phyloP scores from a whole-genome alignment of 2,329 filamentous ascomycete species.

The Monilinia aucupariae region DNA sequence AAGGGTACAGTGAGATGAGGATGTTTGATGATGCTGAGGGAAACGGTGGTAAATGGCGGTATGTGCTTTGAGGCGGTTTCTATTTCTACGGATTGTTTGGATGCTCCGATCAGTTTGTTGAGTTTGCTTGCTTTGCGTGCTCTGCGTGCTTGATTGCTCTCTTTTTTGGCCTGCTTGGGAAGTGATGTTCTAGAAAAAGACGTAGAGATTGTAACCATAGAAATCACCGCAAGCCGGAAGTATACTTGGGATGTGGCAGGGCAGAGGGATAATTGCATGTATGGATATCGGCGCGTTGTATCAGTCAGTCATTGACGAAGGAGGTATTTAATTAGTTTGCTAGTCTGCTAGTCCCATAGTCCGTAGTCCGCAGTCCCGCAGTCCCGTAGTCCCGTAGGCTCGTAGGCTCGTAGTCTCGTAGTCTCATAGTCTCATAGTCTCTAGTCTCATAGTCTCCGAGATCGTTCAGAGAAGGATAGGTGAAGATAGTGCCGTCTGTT shows the following conservation, averaged over 20 bases:
- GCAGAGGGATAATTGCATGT: conserved; percentile 15
- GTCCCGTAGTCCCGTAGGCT: not conserved
- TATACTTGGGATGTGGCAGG: conserved; percentile 16
- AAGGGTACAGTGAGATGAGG: not conserved
- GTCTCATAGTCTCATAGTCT: not conserved
- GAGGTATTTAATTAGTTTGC: not conserved
- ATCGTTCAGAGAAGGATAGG: not conserved
- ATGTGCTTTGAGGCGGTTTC: not conserved
- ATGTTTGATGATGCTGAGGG: conserved; percentile 4
- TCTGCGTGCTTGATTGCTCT: conserved; percentile 3
- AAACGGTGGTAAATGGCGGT: not conserved
- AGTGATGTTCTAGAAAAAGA: not conserved
- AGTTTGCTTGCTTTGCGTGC: not conserved
- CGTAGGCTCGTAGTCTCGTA: not conserved
- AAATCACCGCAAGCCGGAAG: conserved; percentile 5
- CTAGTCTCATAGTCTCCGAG: not conserved
- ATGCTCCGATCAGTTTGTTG: conserved; percentile 3
- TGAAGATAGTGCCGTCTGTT: not conserved
- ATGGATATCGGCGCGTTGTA: not conserved
- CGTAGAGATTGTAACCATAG: conserved; percentile 4
- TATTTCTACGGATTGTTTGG: not conserved
- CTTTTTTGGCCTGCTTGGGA: not conserved
- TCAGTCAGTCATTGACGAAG: conserved; percentile 4
- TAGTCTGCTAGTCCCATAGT: not conserved
- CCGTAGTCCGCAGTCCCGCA: not conserved